Conservation (phyloP, 495 filamentous ascomycete genomes). For the Neohortaea acidophila region DNA sequence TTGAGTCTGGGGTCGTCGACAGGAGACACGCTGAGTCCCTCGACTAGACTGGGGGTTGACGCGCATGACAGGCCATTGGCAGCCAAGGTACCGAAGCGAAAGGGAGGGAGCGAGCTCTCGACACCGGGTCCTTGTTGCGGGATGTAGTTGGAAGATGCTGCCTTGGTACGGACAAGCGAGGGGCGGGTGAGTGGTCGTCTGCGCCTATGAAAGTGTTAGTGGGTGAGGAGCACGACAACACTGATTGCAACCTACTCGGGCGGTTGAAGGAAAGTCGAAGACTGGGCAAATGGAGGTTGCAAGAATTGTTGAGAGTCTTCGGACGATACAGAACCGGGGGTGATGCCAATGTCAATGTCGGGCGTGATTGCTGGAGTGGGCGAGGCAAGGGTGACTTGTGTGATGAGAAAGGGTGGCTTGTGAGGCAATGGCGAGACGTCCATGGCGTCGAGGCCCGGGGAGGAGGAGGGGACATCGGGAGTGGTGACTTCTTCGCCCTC, state of each 20-base stretch:
- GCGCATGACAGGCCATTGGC: constrained; percentile 15
- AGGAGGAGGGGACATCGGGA: constrained; percentile 64
- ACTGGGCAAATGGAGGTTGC: constrained; percentile 4
- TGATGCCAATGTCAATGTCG: constrained; percentile 20
- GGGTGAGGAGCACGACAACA: not conserved
- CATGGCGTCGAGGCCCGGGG: constrained; percentile 72
- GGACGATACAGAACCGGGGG: constrained; percentile 24
- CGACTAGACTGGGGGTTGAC: constrained; percentile 45
- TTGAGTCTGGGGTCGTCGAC: constrained; percentile 48
- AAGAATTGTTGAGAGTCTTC: constrained; percentile 9
- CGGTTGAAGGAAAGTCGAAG: constrained; percentile 19
- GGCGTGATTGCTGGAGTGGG: constrained; percentile 41
- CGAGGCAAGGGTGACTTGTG: constrained; percentile 48
- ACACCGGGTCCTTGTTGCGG: constrained; percentile 31
- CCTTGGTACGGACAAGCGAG: constrained; percentile 45
- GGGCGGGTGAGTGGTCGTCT: constrained; percentile 43
- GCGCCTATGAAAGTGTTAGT: constrained; percentile 31
- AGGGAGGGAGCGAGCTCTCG: constrained; percentile 53
- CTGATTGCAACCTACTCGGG: constrained; percentile 21
- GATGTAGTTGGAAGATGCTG: constrained; percentile 37
- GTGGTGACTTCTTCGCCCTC: constrained; percentile 58
- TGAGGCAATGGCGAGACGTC: constrained; percentile 90
- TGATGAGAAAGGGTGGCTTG: constrained; percentile 52
- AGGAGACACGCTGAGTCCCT: constrained; percentile 68
- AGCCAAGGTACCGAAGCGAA: constrained; percentile 53